Base-by-base conservation (phyloP, 1,139 yeast genomes). In the Debaryomycetaceae sp. region DNA sequence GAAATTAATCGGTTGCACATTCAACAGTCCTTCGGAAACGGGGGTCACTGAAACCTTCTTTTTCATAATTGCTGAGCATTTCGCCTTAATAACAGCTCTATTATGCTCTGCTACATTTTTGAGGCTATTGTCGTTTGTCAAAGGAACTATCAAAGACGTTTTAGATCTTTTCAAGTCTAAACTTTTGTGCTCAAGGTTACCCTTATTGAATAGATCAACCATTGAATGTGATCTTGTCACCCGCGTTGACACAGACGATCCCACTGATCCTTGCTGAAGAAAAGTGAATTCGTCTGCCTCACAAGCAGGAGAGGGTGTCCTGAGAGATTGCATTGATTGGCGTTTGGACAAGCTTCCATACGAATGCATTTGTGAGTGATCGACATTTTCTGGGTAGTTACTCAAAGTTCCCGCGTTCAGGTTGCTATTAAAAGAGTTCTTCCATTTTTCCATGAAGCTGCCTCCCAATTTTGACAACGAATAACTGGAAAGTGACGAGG, bases 391-490 rank as follows among this genome's bases (percentile, higher is more conserved):
- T 8, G 48, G 46, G n/a, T 41, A 45, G n/a, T 45, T 45, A 35
- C 46, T 52, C 24, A 45, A 58, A n/a, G 31, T 17, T 3, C 26
- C 26, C 11, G 7, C 11, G 4, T 11, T 11, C 26, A 8, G 26
- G 4, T 8, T 22, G 11, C 26, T 11, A 11, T 22, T 22, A 38
- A 66, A 56, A 1, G 71, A 62, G 38, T 55, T 62, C 46, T 62
- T 66, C 77, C 78, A 72, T 47, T 68, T 71, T n/a, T 72, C 78
- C 51, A 71, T 50, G 44, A 71, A 70, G 40, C 75, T 70, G 17
- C 73, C 70, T 1, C 75, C 74, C n/a, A 70, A 39, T 42, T 67
- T 67, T 6, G 70, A 58, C 17, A 70, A 51, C 1, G 75, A 69
- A 47, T 66, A 69, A 40, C 65, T 67, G 1, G 73, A 66, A 1